These are phyloP conservation scores for Marasmius fiardii DNA, from an alignment of 1,284 basidiomycete genomes.

Conservation along the genomic window DNA sequence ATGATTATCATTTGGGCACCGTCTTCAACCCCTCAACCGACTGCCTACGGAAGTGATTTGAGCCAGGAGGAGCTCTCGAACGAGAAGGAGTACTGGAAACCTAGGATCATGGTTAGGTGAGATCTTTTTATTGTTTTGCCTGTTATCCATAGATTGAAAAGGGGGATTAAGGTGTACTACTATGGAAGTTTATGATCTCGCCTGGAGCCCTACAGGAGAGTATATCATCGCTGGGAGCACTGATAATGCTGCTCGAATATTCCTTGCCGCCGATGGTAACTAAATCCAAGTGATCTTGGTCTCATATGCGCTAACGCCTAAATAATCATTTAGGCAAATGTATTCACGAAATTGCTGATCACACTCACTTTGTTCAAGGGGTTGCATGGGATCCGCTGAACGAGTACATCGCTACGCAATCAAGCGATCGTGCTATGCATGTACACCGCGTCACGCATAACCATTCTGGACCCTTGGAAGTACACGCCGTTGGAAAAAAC, in stretches of 20 bases:
- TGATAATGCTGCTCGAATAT: conserved; percentile 91
- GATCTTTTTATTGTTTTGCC: conserved; percentile 19
- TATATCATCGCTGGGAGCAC: conserved; percentile 94
- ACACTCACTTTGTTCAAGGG: conserved; percentile 93
- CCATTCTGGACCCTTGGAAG: conserved; percentile 73
- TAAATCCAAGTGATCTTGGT: too few species aligned
- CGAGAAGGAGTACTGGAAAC: conserved; percentile 96
- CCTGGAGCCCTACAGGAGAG: conserved; percentile 95
- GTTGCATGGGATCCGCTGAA: conserved; percentile 96
- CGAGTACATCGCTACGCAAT: conserved; percentile 93
- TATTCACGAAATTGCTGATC: conserved; percentile 83
- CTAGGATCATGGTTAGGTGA: conserved; percentile 84
- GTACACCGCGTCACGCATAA: conserved; percentile 64
- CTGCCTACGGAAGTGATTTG: conserved; percentile 75
- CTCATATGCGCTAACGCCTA: too few species aligned
- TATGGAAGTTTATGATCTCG: conserved; percentile 96
- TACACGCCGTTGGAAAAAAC: conserved; percentile 83
- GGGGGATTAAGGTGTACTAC: conserved; percentile 61
- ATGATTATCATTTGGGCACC: conserved; percentile 96
- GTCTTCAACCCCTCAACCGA: conserved; percentile 67
- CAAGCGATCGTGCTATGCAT: conserved; percentile 89
- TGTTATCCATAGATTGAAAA: background rate
- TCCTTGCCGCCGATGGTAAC: conserved; percentile 71
- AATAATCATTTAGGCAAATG: conserved; percentile 59
- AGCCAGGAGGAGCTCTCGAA: conserved; percentile 75